Base-by-base conservation (phyloP, 257 asterid genomes). In the Oldenlandia corymbosa region DNA sequence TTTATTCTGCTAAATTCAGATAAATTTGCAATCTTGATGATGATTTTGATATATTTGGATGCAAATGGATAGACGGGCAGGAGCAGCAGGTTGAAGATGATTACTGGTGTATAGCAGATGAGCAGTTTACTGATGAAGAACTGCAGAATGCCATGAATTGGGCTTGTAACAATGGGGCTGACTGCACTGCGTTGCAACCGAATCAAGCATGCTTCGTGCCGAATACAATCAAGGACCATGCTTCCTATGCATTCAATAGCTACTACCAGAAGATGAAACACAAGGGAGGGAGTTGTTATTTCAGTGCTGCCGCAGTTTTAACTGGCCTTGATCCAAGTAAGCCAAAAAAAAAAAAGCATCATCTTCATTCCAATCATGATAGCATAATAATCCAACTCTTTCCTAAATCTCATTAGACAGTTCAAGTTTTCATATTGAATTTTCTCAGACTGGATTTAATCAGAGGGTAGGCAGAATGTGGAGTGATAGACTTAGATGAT, bases 31-130 rank as follows among this genome's bases (percentile, higher is more conserved):
- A 34, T 34, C 9, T 9, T 34, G 9, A 34, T 34, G 39, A 34
- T 34, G 39, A 0, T 24, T 50, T 23, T 50, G 16, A 26, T 21
- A 5, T 48, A 27, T 24, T 2, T 7, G 53, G 18, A 24, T 24
- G 36, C 7, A 34, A 34, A 3, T 34, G 39, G 39, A 9, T 31
- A 11, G 23, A 43, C 17, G 30, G 49, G 83, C 97, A 79, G 62
- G 94, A 74, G 43, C 94, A 89, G 72, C 95, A 89, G 73, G 79
- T 66, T 67, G 88, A 79, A 66, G 85, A n/a, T n/a, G n/a, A 76
- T 70, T 88, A 85, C 10, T 87, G 83, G 78, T 90, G 99, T 88
- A 61, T 85, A 68, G 97, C 95, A 5, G 96, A 93, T 49, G 94
- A 78, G 80, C 99, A 93, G 70, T 70, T 83, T 0, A 78, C 84